Conservation (phyloP, 208 protist species). For the Wallacemonas sp. region DNA sequence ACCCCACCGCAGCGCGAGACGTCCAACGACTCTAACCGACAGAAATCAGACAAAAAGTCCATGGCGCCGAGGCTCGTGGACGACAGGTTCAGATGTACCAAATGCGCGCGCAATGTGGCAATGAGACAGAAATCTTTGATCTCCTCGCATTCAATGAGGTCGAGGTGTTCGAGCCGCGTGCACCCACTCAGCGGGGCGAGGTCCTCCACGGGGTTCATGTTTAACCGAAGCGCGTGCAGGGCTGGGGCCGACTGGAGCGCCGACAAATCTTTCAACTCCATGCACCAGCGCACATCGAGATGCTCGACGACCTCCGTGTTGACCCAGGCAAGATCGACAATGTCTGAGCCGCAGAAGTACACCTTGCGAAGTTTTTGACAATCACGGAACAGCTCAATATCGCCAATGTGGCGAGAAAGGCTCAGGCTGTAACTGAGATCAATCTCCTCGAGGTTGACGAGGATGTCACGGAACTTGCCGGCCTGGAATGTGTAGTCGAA, state of each 20-base stretch:
- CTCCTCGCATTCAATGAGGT: constrained; percentile 5
- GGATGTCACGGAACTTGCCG: background rate
- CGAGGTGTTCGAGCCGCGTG: background rate
- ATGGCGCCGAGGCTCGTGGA: background rate
- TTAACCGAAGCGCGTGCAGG: background rate
- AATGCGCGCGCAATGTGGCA: background rate
- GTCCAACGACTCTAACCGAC: background rate
- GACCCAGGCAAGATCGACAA: background rate
- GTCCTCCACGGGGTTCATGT: background rate
- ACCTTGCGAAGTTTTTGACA: background rate
- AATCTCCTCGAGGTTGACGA: background rate
- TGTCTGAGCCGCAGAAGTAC: background rate
- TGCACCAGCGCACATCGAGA: constrained; percentile 8
- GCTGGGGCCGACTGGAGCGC: background rate
- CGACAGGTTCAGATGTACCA: background rate
- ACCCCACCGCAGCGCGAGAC: background rate
- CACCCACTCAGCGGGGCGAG: background rate
- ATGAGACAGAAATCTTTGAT: background rate
- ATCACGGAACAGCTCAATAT: background rate
- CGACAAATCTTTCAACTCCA: background rate
- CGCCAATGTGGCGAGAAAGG: background rate
- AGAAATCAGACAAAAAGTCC: background rate
- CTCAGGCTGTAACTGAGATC: constrained; percentile 12
- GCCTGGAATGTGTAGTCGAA: background rate
- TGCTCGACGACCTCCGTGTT: constrained; percentile 1